Base-by-base conservation (phyloP, 345 rosid genomes). In the Dipteronia sinensis region DNA sequence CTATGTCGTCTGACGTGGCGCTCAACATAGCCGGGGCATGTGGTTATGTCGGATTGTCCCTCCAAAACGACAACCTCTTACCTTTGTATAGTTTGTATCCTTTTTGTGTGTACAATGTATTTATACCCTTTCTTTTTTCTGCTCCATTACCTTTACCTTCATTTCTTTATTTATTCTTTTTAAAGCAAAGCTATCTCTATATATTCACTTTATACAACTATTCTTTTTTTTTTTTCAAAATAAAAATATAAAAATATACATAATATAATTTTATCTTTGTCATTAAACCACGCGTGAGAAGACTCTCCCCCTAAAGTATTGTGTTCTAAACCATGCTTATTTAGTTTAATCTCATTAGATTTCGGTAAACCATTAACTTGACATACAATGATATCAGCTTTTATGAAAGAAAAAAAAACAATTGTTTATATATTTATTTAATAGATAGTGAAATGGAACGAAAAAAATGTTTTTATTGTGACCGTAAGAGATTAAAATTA, bases 21-120 rank as follows among this genome's bases (percentile, higher is more conserved):
- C 27, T 72, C 22, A 3, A 1, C 58, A 58, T 51, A 25, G 22
- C 3, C 6, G 61, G 69, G 11, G 16, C 88, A 88, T 83, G 83
- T 74, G 83, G 74, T 72, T 47, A 66, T 87, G 90, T 87, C 87
- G 87, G 81, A 17, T 76, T 87, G 87, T 82, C 79, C 34, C 81
- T 22, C 73, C 73, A 75, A 79, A 78, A 75, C 76, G 51, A 77
- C 82, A 70, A 4, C 75, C 80, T 65, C 67, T 20, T 3, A 1
- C 15, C 22, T 61, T 62, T 61, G 13, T 53, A 31, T 31, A 51
- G 11, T 58, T 72, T 56, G 7, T 6, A 3, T 0, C 17, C 27
- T 4, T 13, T 53, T 42, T 6, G 7, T 58, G 1, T 59, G 12
- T 72, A 3, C 31, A 16, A 1, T 58, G 51, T 53, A 72, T 22